Evolutionary conservation across 1,139 yeast species (phyloP).

Genomic region (Meyerozyma sp.): DNA sequence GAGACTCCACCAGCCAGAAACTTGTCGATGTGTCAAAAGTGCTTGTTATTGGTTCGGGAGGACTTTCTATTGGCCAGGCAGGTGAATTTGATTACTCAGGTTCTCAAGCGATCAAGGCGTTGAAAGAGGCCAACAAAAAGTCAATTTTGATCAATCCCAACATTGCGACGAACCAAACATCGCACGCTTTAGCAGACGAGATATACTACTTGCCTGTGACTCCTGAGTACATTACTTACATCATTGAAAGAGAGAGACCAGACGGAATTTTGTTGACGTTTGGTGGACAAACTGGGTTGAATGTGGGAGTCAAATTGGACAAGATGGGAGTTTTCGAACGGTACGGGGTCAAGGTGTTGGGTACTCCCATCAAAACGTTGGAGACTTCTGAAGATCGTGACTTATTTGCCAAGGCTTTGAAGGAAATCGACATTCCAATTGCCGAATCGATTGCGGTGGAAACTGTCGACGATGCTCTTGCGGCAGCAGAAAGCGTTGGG

Average conservation of each 20-base stretch:
- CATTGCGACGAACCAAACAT: conserved; percentile 96
- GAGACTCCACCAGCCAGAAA: conserved; percentile 44
- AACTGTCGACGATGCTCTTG: conserved; percentile 85
- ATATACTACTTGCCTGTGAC: conserved; percentile 95
- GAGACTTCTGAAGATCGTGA: conserved; percentile 98
- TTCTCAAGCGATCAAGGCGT: conserved; percentile 94
- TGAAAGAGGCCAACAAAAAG: conserved; percentile 81
- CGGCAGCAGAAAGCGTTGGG: conserved; percentile 81
- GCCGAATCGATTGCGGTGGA: conserved; percentile 96
- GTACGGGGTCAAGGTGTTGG: conserved; percentile 88
- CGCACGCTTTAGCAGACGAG: conserved; percentile 93
- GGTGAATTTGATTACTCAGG: conserved; percentile 99
- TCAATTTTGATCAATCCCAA: conserved; percentile 92
- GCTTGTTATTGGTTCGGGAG: conserved; percentile 95
- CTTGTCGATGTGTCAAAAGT: conserved; percentile 87
- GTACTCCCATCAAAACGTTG: conserved; percentile 92
- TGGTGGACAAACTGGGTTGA: conserved; percentile 97
- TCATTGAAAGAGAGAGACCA: conserved; percentile 92
- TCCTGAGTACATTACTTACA: conserved; percentile 89
- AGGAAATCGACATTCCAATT: conserved; percentile 89
- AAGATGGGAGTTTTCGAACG: conserved; percentile 91
- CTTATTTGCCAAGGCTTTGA: conserved; percentile 87
- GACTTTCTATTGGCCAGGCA: conserved; percentile 96
- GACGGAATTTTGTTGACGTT: conserved; percentile 93
- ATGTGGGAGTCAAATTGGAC: conserved; percentile 91